Base-by-base conservation (phyloP, 2,329 filamentous ascomycete species). In the Tolypocladium album region DNA sequence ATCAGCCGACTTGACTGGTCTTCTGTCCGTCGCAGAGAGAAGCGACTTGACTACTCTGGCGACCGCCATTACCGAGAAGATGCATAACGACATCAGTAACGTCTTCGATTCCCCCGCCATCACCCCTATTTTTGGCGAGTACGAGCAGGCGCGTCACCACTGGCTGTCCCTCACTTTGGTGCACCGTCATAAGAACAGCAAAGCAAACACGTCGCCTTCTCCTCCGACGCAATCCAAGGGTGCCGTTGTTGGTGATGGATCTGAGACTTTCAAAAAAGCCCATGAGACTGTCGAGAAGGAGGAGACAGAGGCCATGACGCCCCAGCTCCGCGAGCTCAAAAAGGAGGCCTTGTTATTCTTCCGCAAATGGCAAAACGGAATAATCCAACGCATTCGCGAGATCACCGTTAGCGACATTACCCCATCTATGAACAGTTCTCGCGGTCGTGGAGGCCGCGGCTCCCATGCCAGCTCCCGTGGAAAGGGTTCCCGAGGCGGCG, bases 291-390 rank as follows among this genome's bases (percentile, higher is more conserved):
- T 68, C 31, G 66, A 71, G 22, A 71, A 73, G 42, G 68, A 73
- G 42, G 70, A 72, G 52, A 62, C 71, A 20, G 69, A 71, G 43
- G 64, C 70, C 27, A 75, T 78, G 59, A 75, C 72, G 40, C 72
- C 76, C 5, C 73, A 79, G 60, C 79, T 88, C 62, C 75, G 80
- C 60, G 87, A 90, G 66, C 74, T 92, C 66, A 92, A 86, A 75
- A 85, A 82, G 63, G 86, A 88, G 59, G 82, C 86, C 1, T 70
- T 95, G 6, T 75, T 80, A 8, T 86, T 88, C 69, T 96, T 93
- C 69, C 85, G 88, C 61, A 88, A 90, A 64, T 97, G 93, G 93
- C 84, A 90, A 67, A 80, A 84, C 7, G 78, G 79, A 15, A 83
- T 96, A 12, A 76, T 90, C 47, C 80, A 84, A 60, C 83, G 92